Evolutionary conservation across 2,329 filamentous ascomycete genomes (phyloP), one percentile per base, ranked within the genome.

Genomic region (Ophioceras dolichostomum): DNA sequence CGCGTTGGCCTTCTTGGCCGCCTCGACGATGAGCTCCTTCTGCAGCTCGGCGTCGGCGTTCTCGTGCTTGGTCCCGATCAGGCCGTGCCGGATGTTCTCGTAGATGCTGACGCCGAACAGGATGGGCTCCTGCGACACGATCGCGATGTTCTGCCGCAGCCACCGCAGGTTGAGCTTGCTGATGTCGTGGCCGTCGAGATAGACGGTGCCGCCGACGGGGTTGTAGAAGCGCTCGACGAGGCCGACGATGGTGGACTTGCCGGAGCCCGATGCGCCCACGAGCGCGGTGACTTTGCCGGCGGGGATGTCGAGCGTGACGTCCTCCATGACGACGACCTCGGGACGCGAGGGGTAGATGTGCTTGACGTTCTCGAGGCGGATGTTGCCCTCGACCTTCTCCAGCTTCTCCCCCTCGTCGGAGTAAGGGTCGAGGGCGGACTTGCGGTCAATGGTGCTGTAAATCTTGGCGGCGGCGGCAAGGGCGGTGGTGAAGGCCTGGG

Each of bases 261-360:
- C 91, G 28, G 83, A 93, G 10, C 89, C 91, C 10, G 89, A 96
- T 1, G 89, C 85, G 40, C 91, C 91, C 5, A 98, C 91, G 7
- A 98, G 65, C 2, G 91, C 91, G 3, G 89, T 94, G 14, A 83
- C 87, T 62, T 94, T 94, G 16, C 89, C 88, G 3, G 88, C 83
- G 2, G 87, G 86, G 27, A 96, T 80, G 1, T 70, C 58, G 2
- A 98, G 71, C 39, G 67, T 83, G 39, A 96, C 83, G 45, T 80
- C 77, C 30, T 91, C 67, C 78, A 96, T 89, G 28, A 96, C 83
- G 2, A 78, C 74, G 4, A 94, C 87, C 49, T 95, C 88, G 0
- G 88, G 85, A 10, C 91, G 76, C 5, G 87, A 94, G 4, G 91
- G 91, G 50, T 98, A 96, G 48, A 95, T 89, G 58, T 94, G 88